Conservation (phyloP, 257 asterid species). For the Anisodus acutangulus region DNA sequence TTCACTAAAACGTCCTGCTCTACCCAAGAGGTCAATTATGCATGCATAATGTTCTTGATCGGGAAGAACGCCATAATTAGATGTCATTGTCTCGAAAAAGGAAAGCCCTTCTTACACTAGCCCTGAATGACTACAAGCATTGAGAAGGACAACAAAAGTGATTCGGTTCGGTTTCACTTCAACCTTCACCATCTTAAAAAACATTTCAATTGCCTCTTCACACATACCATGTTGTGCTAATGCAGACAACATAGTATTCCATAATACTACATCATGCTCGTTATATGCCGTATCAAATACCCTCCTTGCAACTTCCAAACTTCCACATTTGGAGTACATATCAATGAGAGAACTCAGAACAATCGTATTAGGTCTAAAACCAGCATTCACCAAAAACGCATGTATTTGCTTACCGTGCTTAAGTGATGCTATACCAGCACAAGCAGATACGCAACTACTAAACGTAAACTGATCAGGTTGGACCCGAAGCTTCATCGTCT, state of each 20-base stretch:
- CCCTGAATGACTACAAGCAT: constrained; percentile 65
- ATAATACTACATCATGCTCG: constrained; percentile 57
- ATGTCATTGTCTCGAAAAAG: constrained; percentile 54
- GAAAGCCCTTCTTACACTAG: constrained; percentile 62
- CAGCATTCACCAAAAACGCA: constrained; percentile 52
- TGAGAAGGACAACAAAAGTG: constrained; percentile 65
- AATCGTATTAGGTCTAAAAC: constrained; percentile 57
- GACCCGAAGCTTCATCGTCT: constrained; percentile 50
- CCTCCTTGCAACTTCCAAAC: constrained; percentile 48
- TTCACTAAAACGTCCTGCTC: constrained; percentile 59
- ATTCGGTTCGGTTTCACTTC: constrained; percentile 59
- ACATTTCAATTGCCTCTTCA: constrained; percentile 51
- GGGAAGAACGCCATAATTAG: constrained; percentile 47
- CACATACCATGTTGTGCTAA: constrained; percentile 69
- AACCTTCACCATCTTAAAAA: constrained; percentile 53
- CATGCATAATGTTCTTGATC: constrained; percentile 68
- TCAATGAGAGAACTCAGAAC: constrained; percentile 69
- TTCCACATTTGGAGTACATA: constrained; percentile 79
- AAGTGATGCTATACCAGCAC: constrained; percentile 56
- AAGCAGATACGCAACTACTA: constrained; percentile 64
- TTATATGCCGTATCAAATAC: constrained; percentile 47
- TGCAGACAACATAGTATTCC: constrained; percentile 75
- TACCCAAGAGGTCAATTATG: constrained; percentile 62
- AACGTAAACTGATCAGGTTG: constrained; percentile 69
- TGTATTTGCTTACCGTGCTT: constrained; percentile 69